Conservation (phyloP, 495 filamentous ascomycete species). For the Neurospora sp. region DNA sequence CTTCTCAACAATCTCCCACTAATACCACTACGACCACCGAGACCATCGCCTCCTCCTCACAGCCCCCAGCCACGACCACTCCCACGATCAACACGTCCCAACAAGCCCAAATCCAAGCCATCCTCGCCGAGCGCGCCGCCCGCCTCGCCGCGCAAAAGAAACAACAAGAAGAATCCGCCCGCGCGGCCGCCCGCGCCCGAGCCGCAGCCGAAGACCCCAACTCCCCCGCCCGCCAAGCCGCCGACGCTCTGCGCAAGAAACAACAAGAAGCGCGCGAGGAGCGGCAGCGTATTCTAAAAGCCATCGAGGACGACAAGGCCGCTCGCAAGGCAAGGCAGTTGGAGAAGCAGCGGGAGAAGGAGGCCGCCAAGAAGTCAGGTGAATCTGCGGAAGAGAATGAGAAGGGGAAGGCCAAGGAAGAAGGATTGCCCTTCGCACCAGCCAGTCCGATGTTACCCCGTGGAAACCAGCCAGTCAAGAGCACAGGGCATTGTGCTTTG, state of each 20-base stretch:
- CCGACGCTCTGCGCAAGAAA: constrained; percentile 21
- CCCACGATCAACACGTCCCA: background rate
- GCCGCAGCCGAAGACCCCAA: constrained; percentile 26
- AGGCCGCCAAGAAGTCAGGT: background rate
- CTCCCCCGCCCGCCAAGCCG: constrained; percentile 25
- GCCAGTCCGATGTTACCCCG: constrained; percentile 9
- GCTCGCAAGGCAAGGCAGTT: constrained; percentile 47
- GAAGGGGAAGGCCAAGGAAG: background rate
- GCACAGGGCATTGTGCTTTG: constrained; percentile 45
- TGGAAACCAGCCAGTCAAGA: background rate
- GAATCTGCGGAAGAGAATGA: background rate
- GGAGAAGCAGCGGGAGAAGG: constrained; percentile 32
- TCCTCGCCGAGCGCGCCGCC: constrained; percentile 20
- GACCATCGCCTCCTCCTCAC: background rate
- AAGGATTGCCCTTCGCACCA: constrained; percentile 2
- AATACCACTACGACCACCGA: constrained; percentile 1
- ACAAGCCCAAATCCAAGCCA: constrained; percentile 10
- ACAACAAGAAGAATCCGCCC: constrained; percentile 22
- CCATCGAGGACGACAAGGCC: constrained; percentile 58
- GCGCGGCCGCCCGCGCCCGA: constrained; percentile 15
- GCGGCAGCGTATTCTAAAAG: constrained; percentile 48
- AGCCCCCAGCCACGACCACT: background rate
- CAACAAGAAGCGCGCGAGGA: constrained; percentile 49
- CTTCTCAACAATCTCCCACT: background rate
- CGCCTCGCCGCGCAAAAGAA: constrained; percentile 17